Conservation (phyloP, 192 early-diverging fungal species). For the Backusella liffmaniae region DNA sequence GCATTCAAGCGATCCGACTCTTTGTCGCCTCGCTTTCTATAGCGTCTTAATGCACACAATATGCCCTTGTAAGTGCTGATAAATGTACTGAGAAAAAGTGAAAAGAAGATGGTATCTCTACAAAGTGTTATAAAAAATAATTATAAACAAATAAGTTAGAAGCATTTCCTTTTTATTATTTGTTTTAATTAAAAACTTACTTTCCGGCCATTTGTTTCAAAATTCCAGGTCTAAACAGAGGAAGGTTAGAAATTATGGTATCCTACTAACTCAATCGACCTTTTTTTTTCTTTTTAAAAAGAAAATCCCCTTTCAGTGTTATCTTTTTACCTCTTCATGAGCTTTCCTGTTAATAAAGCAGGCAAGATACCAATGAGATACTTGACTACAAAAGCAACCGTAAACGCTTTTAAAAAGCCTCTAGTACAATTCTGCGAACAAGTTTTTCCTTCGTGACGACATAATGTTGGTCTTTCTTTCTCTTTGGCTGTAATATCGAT, state of each 20-base stretch:
- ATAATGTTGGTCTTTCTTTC: constrained; percentile 32
- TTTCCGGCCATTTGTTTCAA: constrained; percentile 47
- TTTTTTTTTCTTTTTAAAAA: not conserved
- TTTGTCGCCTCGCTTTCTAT: constrained; percentile 32
- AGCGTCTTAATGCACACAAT: constrained; percentile 58
- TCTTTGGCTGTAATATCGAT: constrained; percentile 35
- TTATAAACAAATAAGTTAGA: not conserved
- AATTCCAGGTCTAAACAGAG: constrained; percentile 35
- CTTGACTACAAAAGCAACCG: constrained; percentile 60
- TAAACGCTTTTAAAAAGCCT: constrained; percentile 62
- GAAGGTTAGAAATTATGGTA: not conserved
- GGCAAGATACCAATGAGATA: constrained; percentile 54
- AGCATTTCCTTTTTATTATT: not conserved
- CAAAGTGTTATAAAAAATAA: not conserved
- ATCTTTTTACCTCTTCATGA: constrained; percentile 45
- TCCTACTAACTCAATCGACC: not conserved
- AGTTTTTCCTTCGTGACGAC: constrained; percentile 62
- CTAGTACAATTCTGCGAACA: constrained; percentile 65
- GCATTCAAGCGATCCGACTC: constrained; percentile 59
- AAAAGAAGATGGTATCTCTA: constrained; percentile 64
- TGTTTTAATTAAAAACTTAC: constrained; percentile 15
- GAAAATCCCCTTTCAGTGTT: no score
- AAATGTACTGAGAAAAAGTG: constrained; percentile 63
- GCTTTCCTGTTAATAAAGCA: constrained; percentile 50
- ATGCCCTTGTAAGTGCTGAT: constrained; percentile 63